These are phyloP conservation scores for Sugiyamaella xylanicola DNA, from an alignment of 1,139 yeast species.

Conservation along the genomic window DNA sequence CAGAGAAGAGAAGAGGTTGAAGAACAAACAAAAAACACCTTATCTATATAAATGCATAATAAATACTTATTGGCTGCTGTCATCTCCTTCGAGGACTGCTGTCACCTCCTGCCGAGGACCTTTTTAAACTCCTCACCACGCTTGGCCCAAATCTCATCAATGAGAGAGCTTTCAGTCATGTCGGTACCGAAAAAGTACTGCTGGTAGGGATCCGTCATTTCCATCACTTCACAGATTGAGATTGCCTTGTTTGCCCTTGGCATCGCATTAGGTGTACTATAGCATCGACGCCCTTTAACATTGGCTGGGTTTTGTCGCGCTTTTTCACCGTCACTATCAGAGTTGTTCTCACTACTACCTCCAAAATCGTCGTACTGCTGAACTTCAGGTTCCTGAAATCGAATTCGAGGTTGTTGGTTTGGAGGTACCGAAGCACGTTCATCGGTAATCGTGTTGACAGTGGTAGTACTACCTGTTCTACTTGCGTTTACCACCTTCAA, in stretches of 20 bases:
- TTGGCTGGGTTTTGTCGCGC: background rate
- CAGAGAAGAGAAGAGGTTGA: no score
- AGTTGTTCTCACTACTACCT: background rate
- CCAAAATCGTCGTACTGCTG: constrained; percentile 14
- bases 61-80: background rate
- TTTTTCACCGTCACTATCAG: background rate
- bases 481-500: constrained; percentile 33
- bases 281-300: constrained; percentile 3
- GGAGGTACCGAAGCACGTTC: background rate
- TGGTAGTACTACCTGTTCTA: constrained; percentile 20
- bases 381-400: constrained; percentile 17
- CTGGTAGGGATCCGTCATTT: constrained; percentile 22
- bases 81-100: no score
- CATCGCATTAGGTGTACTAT: background rate
- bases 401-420: constrained; percentile 4
- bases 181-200: constrained; percentile 21
- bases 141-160: constrained; percentile 28
- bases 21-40: background rate
- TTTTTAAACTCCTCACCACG: constrained; percentile 21
- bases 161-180: constrained; percentile 7
- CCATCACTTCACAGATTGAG: constrained; percentile 21
- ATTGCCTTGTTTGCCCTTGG: background rate
- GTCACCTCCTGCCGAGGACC: background rate
- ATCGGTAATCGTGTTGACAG: constrained; percentile 6
- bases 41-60: background rate